A percentile compares a stretch with the other conserved stretches of the same genome.
Evolutionary conservation across 1,139 yeast species (phyloP).

Genomic region (Taiozyma onychis): DNA sequence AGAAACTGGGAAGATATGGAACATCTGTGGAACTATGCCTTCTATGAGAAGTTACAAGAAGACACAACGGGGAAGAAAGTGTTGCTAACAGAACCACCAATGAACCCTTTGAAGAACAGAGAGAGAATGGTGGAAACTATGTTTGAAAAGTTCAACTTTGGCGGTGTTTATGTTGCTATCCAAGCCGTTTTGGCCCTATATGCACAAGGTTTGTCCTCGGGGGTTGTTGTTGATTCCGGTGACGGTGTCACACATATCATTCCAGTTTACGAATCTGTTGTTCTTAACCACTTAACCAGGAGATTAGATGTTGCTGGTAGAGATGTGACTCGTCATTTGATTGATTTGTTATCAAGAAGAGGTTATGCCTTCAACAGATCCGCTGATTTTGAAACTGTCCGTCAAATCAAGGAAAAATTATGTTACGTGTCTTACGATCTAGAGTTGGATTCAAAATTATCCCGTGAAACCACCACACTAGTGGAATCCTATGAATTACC

Average conservation of each 20-base stretch:
- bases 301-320: conserved; percentile 97
- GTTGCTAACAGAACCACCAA: conserved; percentile 92
- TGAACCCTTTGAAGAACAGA: conserved; percentile 92
- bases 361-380: conserved; percentile 98
- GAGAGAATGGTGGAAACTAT: conserved; percentile 94
- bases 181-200: conserved; percentile 96
- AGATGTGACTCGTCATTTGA: conserved; percentile 92
- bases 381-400: conserved; percentile 97
- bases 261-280: conserved; percentile 96
- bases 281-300: conserved; percentile 84
- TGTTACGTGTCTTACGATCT: conserved; percentile 95
- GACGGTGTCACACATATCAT: conserved; percentile 97
- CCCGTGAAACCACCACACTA: conserved; percentile 90
- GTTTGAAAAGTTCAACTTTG: conserved; percentile 94
- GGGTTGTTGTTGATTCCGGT: conserved; percentile 97
- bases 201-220: conserved; percentile 95
- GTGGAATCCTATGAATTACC: conserved; percentile 92
- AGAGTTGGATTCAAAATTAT: conserved; percentile 78
- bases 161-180: conserved; percentile 96
- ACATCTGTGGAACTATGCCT: conserved; percentile 96
- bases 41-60: conserved; percentile 81
- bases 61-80: conserved; percentile 77
- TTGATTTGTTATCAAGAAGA: conserved; percentile 83
- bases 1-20: conserved; percentile 99
- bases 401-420: conserved; percentile 93